These are phyloP conservation scores for Tolypocladium tundrense DNA, from an alignment of 2,329 filamentous ascomycete species.

Conservation along the genomic window DNA sequence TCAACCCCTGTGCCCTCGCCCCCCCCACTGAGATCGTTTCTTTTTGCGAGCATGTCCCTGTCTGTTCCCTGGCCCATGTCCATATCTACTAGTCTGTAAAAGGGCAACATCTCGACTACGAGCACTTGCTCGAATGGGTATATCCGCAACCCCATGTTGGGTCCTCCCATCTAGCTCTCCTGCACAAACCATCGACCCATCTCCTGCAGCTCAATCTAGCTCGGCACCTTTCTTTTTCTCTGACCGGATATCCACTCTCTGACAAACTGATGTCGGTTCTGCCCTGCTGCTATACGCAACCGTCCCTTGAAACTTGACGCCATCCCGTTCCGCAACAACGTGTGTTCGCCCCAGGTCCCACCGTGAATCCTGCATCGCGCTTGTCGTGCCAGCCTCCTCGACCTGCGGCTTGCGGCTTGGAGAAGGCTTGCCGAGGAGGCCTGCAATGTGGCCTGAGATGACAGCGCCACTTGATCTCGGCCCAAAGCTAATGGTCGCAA, in stretches of 20 bases:
- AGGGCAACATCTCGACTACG: background rate
- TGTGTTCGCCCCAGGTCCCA: background rate
- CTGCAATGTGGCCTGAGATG: background rate
- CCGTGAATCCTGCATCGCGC: background rate
- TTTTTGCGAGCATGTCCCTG: background rate
- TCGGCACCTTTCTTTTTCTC: slow-evolving; percentile 2
- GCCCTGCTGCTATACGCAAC: background rate
- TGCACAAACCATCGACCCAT: background rate
- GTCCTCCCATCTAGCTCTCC: background rate
- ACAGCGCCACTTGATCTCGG: background rate
- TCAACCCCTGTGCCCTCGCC: background rate
- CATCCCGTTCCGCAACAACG: background rate
- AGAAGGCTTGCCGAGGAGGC: background rate
- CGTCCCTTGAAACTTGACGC: background rate
- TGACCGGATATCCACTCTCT: background rate
- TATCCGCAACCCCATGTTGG: background rate
- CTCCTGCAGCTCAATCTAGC: background rate
- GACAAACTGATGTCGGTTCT: background rate
- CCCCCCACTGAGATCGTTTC: background rate
- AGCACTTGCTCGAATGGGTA: background rate
- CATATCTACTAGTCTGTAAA: background rate
- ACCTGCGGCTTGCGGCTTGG: background rate
- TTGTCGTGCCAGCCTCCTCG: background rate
- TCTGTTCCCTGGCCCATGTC: background rate
- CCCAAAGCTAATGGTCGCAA: background rate